Evolutionary conservation across 2,329 filamentous ascomycete genomes (phyloP), one percentile per base, ranked within the genome.

Genomic region (Lachnellula occidentalis): DNA sequence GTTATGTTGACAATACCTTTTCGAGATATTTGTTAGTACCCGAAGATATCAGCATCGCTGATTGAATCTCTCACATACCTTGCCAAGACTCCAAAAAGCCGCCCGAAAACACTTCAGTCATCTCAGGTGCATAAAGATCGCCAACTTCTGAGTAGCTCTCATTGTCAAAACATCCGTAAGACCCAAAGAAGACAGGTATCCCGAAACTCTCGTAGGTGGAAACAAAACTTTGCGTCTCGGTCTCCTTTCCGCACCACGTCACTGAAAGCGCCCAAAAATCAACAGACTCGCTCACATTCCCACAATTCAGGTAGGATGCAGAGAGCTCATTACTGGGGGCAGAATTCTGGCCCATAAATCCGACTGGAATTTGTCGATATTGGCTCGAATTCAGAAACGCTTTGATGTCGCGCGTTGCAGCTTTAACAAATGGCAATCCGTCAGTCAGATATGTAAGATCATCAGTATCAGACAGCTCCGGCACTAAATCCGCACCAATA

Each of bases 31-130:
- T 39, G 45, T 21, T 31, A 27, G 4, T 34, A 46, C 60, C 91
- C 92, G 72, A 83, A 96, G 47, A 84, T 78, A 74, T 85, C 89
- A 55, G 78, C 77, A 72, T 92, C 89, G 66, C 87, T 74, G 14
- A 87, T 85, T 78, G 95, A 97, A 74, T 96, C 91, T 76, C 91
- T 76, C 96, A 97, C 71, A 96, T 87, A 39, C 36, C 36, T 15
- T 39, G 11, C 41, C 41, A 43, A 43, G 15, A 12, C 6, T 12
- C 5, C 4, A 43, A 12, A 41, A 96, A 81, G 71, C 92, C 92
- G 66, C 92, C 92, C 39, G 91, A 96, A 80, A 95, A 96, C 65
- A 95, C 90, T n/a, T 71, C 63, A 4, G 86, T 90, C 92, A 96
- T 96, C 56, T 95, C 70, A 21, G 72, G 72, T 72, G 77, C 81